These are phyloP conservation scores for Yamadazyma triangularis DNA, from an alignment of 1,139 yeast genomes.

Conservation along the genomic window DNA sequence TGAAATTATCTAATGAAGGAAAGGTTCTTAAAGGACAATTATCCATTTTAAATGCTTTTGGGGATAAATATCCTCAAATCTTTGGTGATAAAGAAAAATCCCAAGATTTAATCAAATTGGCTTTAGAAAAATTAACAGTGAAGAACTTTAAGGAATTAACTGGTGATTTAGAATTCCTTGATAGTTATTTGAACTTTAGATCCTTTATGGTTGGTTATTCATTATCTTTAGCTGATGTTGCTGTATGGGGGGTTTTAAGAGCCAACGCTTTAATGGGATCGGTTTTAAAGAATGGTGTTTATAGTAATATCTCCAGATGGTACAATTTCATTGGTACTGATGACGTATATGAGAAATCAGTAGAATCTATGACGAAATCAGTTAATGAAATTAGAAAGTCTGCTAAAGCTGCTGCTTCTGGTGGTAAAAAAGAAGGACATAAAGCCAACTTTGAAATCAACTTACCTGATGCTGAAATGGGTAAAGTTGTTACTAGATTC, in stretches of 20 bases:
- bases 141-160: conserved; percentile 87
- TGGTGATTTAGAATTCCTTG: conserved; percentile 67
- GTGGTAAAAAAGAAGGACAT: conserved; percentile 72
- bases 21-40: conserved; percentile 41
- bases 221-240: conserved; percentile 73
- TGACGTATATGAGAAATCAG: conserved; percentile 63
- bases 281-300: conserved; percentile 76
- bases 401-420: conserved; percentile 44
- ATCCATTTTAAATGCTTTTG: conserved; percentile 42
- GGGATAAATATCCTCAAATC: conserved; percentile 40
- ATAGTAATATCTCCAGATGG: conserved; percentile 90
- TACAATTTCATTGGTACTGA: conserved; percentile 68
- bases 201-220: conserved; percentile 68
- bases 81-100: conserved; percentile 28
- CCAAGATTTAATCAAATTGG: conserved; percentile 64
- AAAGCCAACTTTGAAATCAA: conserved; percentile 93
- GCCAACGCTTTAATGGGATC: conserved; percentile 93
- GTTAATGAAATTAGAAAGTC: conserved; percentile 71
- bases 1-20: conserved; percentile 43
- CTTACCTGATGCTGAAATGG: conserved; percentile 83
- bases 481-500: conserved; percentile 95
- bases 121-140: conserved; percentile 63
- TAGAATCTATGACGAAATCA: conserved; percentile 63
- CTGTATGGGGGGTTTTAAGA: conserved; percentile 91
- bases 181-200: conserved; percentile 79